Evolutionary conservation across 495 filamentous ascomycete species (phyloP).

Genomic region (Podospora australis): DNA sequence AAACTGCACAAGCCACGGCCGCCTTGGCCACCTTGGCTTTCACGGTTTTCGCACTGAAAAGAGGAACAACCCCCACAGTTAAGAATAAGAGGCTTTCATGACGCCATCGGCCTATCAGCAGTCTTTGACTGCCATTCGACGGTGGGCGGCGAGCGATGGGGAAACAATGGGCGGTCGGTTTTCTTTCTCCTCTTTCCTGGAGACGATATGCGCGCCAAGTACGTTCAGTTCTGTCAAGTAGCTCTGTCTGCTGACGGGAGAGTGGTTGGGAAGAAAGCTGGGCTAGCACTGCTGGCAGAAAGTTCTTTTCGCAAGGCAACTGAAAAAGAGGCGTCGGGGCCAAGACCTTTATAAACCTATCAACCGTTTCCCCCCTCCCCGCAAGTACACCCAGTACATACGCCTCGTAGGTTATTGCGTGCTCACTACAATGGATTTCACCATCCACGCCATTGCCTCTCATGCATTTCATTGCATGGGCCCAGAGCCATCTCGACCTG

Average conservation of each 20-base stretch:
- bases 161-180: not conserved
- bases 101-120: too few species aligned
- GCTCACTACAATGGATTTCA: constrained; percentile 3
- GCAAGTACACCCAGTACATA: not conserved
- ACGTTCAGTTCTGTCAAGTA: not conserved
- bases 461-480: not conserved
- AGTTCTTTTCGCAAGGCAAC: not conserved
- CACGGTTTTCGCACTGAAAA: not conserved
- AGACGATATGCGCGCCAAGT: not conserved
- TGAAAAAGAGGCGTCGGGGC: too few species aligned
- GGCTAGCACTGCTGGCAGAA: not conserved
- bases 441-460: constrained; percentile 1
- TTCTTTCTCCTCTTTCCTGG: not conserved
- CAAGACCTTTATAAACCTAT: constrained; percentile 1
- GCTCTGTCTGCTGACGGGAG: not conserved
- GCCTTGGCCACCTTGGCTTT: not conserved
- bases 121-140: too few species aligned
- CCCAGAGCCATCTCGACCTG: not conserved
- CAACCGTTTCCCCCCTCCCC: not conserved
- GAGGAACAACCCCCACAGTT: not conserved
- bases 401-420: constrained; percentile 5
- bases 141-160: too few species aligned
- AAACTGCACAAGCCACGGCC: not conserved
- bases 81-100: constrained; percentile 1
- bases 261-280: not conserved